Evolutionary conservation across 352 stramenopile species (phyloP), one percentile per base, ranked within the genome.

Genomic region (Thalassiosira exigua): DNA sequence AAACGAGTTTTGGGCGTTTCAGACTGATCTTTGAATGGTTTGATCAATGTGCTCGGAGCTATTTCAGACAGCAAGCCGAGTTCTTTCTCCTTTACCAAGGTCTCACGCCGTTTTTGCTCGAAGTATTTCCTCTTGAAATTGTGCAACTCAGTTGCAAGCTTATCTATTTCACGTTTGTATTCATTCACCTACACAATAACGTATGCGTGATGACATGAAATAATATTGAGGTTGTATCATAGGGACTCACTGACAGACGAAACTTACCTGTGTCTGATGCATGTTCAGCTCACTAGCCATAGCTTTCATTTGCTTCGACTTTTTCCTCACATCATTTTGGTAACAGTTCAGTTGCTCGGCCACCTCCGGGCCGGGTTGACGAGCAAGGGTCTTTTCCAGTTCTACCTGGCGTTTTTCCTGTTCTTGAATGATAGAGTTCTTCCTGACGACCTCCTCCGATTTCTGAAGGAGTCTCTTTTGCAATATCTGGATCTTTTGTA

Each of bases 261-360:
- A n/a, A n/a, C n/a, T 71, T 39, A 87, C 76, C 74, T 93, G 86
- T 42, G 90, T 88, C 75, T 96, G 89, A 76, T 91, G 86, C 97
- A 99, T 99, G 82, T 99, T 98, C 64, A 99, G 95, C 73, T 99
- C 96, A 59, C 91, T 95, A 29, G 97, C 93, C 84, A 99, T 95
- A 19, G 95, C 96, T 84, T 98, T 98, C 88, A 99, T 95, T 78
- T 98, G 96, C 62, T 96, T 96, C 5, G 96, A 95, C 81, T 98
- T 99, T 61, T 98, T 95, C 69, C 96, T 96, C 24, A 98, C 94
- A 52, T 96, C 94, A 51, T 97, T 92, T 86, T 98, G 95, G 75
- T 98, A 98, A 79, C 93, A 96, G 62, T 90, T 96, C 5, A 98
- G 90, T 79, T 98, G 95, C 88, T 98, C 95, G 12, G 95, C 95